Percentiles rank a stretch among this genome's conserved stretches.
phyloP scores from a whole-genome alignment of 495 filamentous ascomycete species.

The Aspergillus olivimuriae region DNA sequence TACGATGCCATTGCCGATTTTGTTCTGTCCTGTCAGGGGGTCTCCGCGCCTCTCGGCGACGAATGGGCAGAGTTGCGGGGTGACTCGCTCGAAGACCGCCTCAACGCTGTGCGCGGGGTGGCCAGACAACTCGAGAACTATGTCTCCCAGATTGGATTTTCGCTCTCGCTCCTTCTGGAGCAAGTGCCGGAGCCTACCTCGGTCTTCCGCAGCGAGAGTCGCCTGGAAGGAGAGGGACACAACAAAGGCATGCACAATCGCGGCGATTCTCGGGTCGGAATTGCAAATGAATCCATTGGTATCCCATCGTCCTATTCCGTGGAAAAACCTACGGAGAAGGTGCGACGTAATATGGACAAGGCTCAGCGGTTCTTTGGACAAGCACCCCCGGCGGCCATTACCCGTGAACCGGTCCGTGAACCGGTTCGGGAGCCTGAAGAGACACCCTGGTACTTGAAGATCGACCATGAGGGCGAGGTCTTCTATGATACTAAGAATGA shows the following conservation, averaged over 20 bases:
- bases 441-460: slow-evolving; percentile 72
- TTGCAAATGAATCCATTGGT: slow-evolving; percentile 41
- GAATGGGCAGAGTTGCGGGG: slow-evolving; percentile 93
- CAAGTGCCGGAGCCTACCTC: slow-evolving; percentile 50
- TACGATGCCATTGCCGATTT: slow-evolving; percentile 93
- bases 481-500: slow-evolving; percentile 76
- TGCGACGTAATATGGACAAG: slow-evolving; percentile 71
- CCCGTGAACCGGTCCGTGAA: slow-evolving; percentile 37
- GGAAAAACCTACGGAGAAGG: slow-evolving; percentile 49
- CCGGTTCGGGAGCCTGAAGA: slow-evolving; percentile 58
- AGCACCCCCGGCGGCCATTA: slow-evolving; percentile 52
- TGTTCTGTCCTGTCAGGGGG: slow-evolving; percentile 74
- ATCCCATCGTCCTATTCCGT: slow-evolving; percentile 62
- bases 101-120: slow-evolving; percentile 69
- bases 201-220: slow-evolving; percentile 28
- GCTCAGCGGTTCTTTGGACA: slow-evolving; percentile 86
- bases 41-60: slow-evolving; percentile 83
- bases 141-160: slow-evolving; percentile 81
- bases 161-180: slow-evolving; percentile 78
- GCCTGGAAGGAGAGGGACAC: slow-evolving; percentile 28
- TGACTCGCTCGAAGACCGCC: slow-evolving; percentile 81
- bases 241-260: slow-evolving; percentile 24
- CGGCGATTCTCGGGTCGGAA: slow-evolving; percentile 28
- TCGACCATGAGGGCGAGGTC: slow-evolving; percentile 87
- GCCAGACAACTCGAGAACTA: slow-evolving; percentile 76